A percentile compares a stretch with the other conserved stretches of the same genome.
These are phyloP conservation scores for Lactifluus volemus DNA, from an alignment of 768 basidiomycete species.

Conservation along the genomic window DNA sequence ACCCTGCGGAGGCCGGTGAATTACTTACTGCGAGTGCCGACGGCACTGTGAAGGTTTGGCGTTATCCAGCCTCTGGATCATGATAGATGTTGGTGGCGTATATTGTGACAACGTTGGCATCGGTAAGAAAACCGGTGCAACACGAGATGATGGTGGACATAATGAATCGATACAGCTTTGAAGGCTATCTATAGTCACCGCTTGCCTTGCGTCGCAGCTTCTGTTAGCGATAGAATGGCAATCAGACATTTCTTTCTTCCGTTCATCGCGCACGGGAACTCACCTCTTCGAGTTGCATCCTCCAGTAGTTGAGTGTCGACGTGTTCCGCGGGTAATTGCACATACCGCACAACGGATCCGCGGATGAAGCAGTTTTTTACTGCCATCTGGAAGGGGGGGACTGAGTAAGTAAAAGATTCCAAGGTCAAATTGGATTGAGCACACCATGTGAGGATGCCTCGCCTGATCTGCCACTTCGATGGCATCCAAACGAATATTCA, in stretches of 20 bases:
- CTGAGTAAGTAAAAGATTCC: not conserved
- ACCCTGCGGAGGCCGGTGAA: constrained; percentile 73
- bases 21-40: constrained; percentile 88
- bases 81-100: not conserved
- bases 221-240: not conserved
- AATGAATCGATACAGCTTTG: not conserved
- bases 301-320: constrained; percentile 94
- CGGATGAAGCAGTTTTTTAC: constrained; percentile 99
- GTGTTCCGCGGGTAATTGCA: constrained; percentile 84
- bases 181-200: constrained; percentile 2
- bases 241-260: not conserved
- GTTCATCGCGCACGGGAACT: constrained; percentile 14
- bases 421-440: constrained; percentile 18
- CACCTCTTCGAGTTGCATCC: constrained; percentile 94
- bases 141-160: not conserved
- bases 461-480: constrained; percentile 90
- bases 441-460: constrained; percentile 94
- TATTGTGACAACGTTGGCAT: not conserved
- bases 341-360: constrained; percentile 96
- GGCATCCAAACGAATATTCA: constrained; percentile 93
- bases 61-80: constrained; percentile 29
- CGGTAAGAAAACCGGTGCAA: not conserved
- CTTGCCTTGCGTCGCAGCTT: constrained; percentile 11
- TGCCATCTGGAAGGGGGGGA: constrained; percentile 60
- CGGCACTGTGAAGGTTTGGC: constrained; percentile 88